Base-by-base conservation (phyloP, 2,329 filamentous ascomycete genomes). In the Ascomycota sp. region DNA sequence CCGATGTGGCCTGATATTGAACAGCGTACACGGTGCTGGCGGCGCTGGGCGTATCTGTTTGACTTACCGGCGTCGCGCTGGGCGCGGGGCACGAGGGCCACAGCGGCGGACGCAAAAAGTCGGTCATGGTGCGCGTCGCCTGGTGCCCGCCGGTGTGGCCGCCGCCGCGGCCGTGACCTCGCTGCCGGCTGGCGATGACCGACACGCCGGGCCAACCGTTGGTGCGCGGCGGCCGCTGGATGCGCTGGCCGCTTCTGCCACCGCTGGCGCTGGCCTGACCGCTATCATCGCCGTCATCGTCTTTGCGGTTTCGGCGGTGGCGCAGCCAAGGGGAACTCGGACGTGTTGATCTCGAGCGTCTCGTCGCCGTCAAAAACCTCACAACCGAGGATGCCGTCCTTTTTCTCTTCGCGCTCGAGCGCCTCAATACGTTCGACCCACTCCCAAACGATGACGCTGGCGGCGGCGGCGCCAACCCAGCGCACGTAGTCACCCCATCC, bases 381-480 rank as follows among this genome's bases (percentile, higher is more conserved):
- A 37, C 85, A 64, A 4, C 85, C 85, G 2, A 94, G 56, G 32
- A 94, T 91, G 1, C 85, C 85, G 41, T 92, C 83, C 52, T 91
- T 92, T 52, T 85, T 82, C 48, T 93, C 83, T 49, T 93, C 83
- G 40, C 85, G 70, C 55, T 94, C 85, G 36, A 93, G 53, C 0
- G 83, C 81, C 49, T 94, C 85, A 29, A 94, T 94, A 19, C 85
- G 69, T 51, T 94, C 85, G 3, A 94, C 85, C 85, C 85, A 94
- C 51, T 94, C 85, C 85, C 85, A 94, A 2, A 94, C 85, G 15
- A 93, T 80, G n/a, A 93, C 85, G 52, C 82, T 92, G 20, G 85
- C 85, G 2, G 83, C 83, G 0, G 85, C 83, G 1, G 83, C 83
- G 28, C 85, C 85, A n/a, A 93, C 85, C 85, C 85, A 94, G 43